Evolutionary conservation across 179 eudicot genomes (phyloP), one percentile per base, ranked within the genome.

Genomic region (Drosera spatulata): DNA sequence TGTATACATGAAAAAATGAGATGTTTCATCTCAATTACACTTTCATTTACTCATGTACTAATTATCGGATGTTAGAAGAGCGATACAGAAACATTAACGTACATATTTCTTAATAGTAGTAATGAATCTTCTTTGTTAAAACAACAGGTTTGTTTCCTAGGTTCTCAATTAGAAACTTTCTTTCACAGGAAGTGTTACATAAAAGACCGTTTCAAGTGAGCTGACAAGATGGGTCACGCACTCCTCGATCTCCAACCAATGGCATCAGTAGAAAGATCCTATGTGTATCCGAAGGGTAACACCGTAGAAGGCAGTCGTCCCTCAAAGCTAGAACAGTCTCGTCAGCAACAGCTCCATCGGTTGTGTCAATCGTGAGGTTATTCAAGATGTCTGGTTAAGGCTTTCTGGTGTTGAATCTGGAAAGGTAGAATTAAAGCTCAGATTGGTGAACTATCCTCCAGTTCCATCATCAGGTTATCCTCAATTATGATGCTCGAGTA

Each of bases 161-260:
- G 33, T 22, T 22, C 33, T 22, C 33, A 22, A 22, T 22, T 22
- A 22, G 33, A 22, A 22, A 22, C 33, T 0, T 54, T 52, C 11
- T 41, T 76, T 11, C 61, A 48, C 62, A 86, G 95, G 82, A 86
- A 74, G 95, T 86, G 41, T 84, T 72, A 53, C 90, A 86, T 63
- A 86, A 73, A 69, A 22, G 95, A 86, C 67, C 73, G 77, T 33
- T 78, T 86, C 83, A 86, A 86, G 72, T 79, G 90, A 3, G 90
- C 84, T 54, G 95, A 86, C 77, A 76, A 84, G 76, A 86, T 86
- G 95, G 95, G 95, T 22, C 66, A 65, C 38, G 84, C 95, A 48
- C 62, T 72, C 22, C 60, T 84, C 44, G 76, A 68, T 62, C 82
- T 86, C 50, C 95, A 84, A 55, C 90, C 90, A 7, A 69, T 86